Conservation (phyloP, 2,329 filamentous ascomycete genomes). For the Cladosporium sp. region DNA sequence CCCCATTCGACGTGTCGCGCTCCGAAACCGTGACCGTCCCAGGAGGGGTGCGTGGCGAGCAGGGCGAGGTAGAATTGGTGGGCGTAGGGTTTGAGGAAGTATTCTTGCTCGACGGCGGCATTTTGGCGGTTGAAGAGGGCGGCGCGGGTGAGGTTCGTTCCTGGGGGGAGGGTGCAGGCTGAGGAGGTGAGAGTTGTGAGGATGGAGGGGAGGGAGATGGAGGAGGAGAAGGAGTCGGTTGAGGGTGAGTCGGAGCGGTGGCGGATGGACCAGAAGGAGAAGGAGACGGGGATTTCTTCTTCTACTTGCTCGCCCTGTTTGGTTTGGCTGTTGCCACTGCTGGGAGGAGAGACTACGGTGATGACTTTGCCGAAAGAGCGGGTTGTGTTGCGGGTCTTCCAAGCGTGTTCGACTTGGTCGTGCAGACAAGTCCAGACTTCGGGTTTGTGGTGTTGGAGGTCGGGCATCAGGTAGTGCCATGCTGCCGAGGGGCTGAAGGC, state of each 20-base stretch:
- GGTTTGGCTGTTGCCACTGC: neutral
- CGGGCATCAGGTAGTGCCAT: constrained; percentile 12
- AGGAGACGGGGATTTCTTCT: neutral
- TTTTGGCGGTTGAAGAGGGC: neutral
- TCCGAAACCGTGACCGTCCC: constrained; percentile 20
- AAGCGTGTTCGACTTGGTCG: neutral
- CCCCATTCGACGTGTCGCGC: constrained; percentile 12
- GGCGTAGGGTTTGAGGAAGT: constrained; percentile 1
- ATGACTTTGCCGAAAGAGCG: neutral
- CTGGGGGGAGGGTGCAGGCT: neutral
- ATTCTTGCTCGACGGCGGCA: neutral
- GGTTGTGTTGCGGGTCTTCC: neutral
- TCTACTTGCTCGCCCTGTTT: neutral
- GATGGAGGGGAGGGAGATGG: neutral
- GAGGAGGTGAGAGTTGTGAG: neutral
- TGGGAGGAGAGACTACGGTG: neutral
- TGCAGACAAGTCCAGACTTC: constrained; percentile 1
- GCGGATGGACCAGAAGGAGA: constrained; percentile 4
- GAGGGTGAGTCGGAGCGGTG: neutral
- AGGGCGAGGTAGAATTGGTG: constrained; percentile 18
- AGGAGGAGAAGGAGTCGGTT: neutral
- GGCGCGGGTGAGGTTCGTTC: constrained; percentile 9
- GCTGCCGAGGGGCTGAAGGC: constrained; percentile 11
- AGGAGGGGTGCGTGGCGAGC: constrained; percentile 20
- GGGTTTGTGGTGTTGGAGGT: neutral